Conservation (phyloP, 2,329 filamentous ascomycete genomes). For the Cyphellophora attinorum region DNA sequence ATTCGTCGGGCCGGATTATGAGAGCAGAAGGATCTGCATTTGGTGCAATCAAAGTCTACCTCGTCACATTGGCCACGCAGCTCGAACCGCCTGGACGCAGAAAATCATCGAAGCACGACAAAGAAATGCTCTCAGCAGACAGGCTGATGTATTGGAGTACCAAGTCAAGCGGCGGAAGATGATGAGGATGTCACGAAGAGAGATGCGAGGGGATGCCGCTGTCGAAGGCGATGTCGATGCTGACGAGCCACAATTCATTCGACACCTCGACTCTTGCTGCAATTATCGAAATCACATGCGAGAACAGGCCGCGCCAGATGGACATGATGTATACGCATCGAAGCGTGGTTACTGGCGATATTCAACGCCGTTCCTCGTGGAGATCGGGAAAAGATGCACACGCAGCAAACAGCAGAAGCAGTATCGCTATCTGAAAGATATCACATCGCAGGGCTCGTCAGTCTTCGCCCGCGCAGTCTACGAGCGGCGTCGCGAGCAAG, state of each 20-base stretch:
- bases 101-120: conserved; percentile 16
- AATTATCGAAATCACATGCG: conserved; percentile 16
- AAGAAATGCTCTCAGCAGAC: conserved; percentile 12
- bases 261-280: conserved; percentile 17
- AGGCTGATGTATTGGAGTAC: conserved; percentile 18
- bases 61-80: conserved; percentile 15
- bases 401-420: not conserved
- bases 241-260: conserved; percentile 14
- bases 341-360: conserved; percentile 19
- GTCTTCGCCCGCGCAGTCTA: not conserved
- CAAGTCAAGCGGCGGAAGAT: conserved; percentile 10
- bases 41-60: conserved; percentile 22
- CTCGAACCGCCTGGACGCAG: conserved; percentile 16
- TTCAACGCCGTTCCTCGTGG: conserved; percentile 9
- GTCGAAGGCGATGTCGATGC: conserved; percentile 15
- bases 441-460: not conserved
- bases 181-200: conserved; percentile 16
- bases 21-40: conserved; percentile 22
- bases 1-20: conserved; percentile 17
- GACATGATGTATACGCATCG: conserved; percentile 15
- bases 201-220: conserved; percentile 16
- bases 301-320: conserved; percentile 10
- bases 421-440: not conserved
- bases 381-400: conserved; percentile 5
- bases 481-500: not conserved